A percentile compares a stretch with the other conserved stretches of the same genome.
These are phyloP conservation scores for Arxiozyma telluris DNA, from an alignment of 1,139 yeast genomes.

Conservation along the genomic window DNA sequence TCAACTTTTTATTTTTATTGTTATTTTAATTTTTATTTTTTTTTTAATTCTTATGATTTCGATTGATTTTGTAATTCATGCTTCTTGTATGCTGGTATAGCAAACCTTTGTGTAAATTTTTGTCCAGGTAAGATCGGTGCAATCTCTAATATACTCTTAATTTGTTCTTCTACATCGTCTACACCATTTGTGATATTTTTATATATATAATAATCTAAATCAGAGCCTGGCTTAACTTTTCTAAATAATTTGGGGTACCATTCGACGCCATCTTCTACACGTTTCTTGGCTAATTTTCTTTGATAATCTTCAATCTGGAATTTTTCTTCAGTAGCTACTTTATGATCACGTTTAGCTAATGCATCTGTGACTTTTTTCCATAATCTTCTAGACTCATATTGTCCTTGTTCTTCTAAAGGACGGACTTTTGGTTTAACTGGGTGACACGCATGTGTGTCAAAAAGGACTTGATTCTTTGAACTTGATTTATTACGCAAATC, in stretches of 20 bases:
- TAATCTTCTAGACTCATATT: constrained; percentile 67
- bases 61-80: constrained; percentile 24
- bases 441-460: constrained; percentile 51
- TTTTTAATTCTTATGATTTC: not conserved
- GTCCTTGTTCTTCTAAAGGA: constrained; percentile 70
- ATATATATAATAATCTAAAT: constrained; percentile 56
- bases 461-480: constrained; percentile 41
- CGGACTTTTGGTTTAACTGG: constrained; percentile 61
- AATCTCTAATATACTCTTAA: constrained; percentile 46
- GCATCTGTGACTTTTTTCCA: constrained; percentile 83
- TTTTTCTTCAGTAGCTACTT: constrained; percentile 78
- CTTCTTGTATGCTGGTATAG: constrained; percentile 60
- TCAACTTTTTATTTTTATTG: too few relatives aligned
- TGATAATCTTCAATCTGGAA: constrained; percentile 77
- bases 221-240: constrained; percentile 34
- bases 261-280: constrained; percentile 69
- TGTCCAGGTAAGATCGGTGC: constrained; percentile 80
- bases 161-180: constrained; percentile 42
- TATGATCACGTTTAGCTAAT: constrained; percentile 65
- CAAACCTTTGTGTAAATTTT: constrained; percentile 49
- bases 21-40: not conserved
- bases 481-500: constrained; percentile 38
- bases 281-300: constrained; percentile 59
- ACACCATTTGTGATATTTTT: constrained; percentile 42
- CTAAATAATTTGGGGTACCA: constrained; percentile 75